phyloP scores from a whole-genome alignment of 2,329 filamentous ascomycete genomes.

The Fusarium sulawesiense region DNA sequence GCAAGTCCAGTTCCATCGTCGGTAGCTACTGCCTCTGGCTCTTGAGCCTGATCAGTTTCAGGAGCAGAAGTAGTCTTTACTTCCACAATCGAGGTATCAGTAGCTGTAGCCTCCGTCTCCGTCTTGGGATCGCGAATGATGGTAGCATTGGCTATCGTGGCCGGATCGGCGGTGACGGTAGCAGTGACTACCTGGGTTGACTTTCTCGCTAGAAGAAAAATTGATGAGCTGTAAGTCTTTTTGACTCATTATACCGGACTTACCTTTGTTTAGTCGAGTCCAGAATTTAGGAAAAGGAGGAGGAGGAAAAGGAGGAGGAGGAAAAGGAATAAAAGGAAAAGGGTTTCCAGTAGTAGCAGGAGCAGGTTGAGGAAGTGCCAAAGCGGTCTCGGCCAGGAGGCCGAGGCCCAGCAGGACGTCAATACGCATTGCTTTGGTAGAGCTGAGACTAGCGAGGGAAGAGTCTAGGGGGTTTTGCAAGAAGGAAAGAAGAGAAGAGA shows the following conservation, averaged over 20 bases:
- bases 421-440: conserved; percentile 8
- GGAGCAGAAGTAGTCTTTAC: background rate
- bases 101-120: background rate
- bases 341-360: too few relatives aligned
- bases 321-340: too few relatives aligned
- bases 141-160: background rate
- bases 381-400: conserved; percentile 15
- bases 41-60: background rate
- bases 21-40: too few relatives aligned
- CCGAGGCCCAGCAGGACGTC: conserved; percentile 6
- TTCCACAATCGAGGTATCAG: background rate
- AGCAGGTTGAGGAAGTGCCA: conserved; percentile 10
- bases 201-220: background rate
- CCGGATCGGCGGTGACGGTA: background rate
- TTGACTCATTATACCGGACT: background rate
- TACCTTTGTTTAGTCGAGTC: background rate
- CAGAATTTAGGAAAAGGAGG: too few relatives aligned
- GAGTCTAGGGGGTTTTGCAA: background rate
- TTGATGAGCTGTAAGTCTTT: background rate
- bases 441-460: background rate
- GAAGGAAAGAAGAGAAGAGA: background rate
- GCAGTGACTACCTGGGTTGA: background rate
- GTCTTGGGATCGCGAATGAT: background rate
- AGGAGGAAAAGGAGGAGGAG: too few relatives aligned
- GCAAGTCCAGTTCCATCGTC: background rate